phyloP scores from a whole-genome alignment of 2,329 filamentous ascomycete genomes.

The Botrytis fragariae region DNA sequence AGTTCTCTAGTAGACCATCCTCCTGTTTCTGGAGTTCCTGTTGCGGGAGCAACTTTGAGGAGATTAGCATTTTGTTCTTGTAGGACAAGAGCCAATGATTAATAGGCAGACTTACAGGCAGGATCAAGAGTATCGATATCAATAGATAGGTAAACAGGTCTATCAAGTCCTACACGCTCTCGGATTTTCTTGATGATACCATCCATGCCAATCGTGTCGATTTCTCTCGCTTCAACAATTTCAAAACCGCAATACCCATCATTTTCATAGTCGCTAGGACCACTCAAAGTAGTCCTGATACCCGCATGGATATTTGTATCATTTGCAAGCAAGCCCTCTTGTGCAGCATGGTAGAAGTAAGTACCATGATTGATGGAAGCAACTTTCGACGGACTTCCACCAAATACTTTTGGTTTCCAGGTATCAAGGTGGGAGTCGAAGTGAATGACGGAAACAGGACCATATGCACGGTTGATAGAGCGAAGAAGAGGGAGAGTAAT shows the following conservation, averaged over 20 bases:
- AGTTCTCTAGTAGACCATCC: conserved; percentile 74
- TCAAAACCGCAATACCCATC: conserved; percentile 83
- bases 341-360: conserved; percentile 80
- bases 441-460: conserved; percentile 59
- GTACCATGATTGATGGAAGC: conserved; percentile 84
- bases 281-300: conserved; percentile 78
- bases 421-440: conserved; percentile 67
- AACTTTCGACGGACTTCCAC: conserved; percentile 72
- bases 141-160: conserved; percentile 77
- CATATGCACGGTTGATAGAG: conserved; percentile 60
- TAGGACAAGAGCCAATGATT: background rate
- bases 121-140: conserved; percentile 90
- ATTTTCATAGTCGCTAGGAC: conserved; percentile 78
- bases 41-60: conserved; percentile 62
- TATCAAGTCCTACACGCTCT: conserved; percentile 69
- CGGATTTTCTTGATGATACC: conserved; percentile 78
- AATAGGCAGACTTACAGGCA: conserved; percentile 53
- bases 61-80: conserved; percentile 21
- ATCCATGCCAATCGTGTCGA: conserved; percentile 64
- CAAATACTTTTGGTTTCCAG: conserved; percentile 83
- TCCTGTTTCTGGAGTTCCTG: conserved; percentile 73
- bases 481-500: conserved; percentile 59
- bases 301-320: conserved; percentile 86
- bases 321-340: conserved; percentile 75
- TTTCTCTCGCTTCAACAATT: conserved; percentile 73